Percentiles rank a stretch among this genome's conserved stretches.
These are phyloP conservation scores for Camellia sinensis DNA, from an alignment of 148 eudicot species.

Conservation along the genomic window DNA sequence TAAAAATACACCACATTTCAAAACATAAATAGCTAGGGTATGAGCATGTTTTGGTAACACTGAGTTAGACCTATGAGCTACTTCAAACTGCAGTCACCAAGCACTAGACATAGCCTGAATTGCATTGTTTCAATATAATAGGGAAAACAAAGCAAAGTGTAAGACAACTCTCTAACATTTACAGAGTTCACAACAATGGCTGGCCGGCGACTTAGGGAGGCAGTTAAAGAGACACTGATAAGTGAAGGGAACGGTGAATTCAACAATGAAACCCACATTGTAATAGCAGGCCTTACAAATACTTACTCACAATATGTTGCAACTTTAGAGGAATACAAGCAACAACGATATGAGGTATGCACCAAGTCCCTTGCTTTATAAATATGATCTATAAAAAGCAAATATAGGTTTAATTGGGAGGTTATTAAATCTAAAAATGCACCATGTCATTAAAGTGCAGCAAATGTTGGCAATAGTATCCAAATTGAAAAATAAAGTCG, in stretches of 20 bases:
- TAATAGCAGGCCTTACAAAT: conserved; percentile 44
- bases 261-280: conserved; percentile 23
- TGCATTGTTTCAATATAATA: neutral
- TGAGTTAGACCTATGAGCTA: too few species aligned
- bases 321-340: conserved; percentile 38
- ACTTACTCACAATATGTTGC: conserved; percentile 39
- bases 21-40: too few species aligned
- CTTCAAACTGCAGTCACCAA: neutral
- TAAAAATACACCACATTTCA: too few species aligned
- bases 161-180: neutral
- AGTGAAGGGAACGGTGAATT: conserved; percentile 27
- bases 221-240: conserved; percentile 33
- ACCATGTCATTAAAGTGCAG: neutral
- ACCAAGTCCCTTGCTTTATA: neutral
- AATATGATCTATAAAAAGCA: neutral
- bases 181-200: conserved; percentile 52
- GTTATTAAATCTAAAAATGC: neutral
- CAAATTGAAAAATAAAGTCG: neutral
- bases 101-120: neutral
- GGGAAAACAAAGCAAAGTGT: neutral
- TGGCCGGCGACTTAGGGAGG: conserved; percentile 34
- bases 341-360: conserved; percentile 37
- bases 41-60: too few species aligned
- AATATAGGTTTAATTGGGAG: neutral
- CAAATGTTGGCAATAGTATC: neutral